Evolutionary conservation across 1,139 yeast species (phyloP).

Genomic region (Magnusiomyces tetraspermus): DNA sequence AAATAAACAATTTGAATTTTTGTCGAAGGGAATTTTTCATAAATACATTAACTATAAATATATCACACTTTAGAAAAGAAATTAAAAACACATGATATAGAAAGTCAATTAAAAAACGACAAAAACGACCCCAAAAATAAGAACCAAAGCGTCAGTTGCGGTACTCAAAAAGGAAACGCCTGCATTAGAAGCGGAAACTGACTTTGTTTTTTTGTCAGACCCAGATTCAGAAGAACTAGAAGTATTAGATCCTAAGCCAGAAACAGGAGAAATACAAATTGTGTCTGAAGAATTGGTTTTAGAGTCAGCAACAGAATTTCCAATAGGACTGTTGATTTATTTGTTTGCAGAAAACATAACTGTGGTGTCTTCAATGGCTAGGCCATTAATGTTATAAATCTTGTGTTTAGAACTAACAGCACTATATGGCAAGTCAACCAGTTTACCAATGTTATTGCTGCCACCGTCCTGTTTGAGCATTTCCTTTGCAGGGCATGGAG

Average conservation of each 20-base stretch:
- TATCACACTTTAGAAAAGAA: too few relatives aligned
- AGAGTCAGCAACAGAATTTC: conserved; percentile 11
- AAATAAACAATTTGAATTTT: too few relatives aligned
- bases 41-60: too few relatives aligned
- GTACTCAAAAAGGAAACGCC: too few relatives aligned
- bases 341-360: conserved; percentile 22
- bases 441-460: conserved; percentile 41
- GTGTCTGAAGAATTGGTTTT: conserved; percentile 7
- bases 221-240: too few relatives aligned
- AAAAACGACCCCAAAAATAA: too few relatives aligned
- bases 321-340: conserved; percentile 23
- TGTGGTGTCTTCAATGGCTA: conserved; percentile 42
- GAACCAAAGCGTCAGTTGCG: too few relatives aligned
- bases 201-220: too few relatives aligned
- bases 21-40: too few relatives aligned
- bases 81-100: too few relatives aligned
- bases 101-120: too few relatives aligned
- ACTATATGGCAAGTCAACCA: conserved; percentile 37
- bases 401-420: conserved; percentile 37
- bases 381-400: conserved; percentile 44
- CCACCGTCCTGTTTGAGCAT: conserved; percentile 46
- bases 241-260: conserved; percentile 9
- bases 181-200: too few relatives aligned
- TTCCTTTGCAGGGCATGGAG: conserved; percentile 34
- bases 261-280: conserved; percentile 6